Evolutionary conservation across 768 basidiomycete genomes (phyloP).

Genomic region (Amanita rimosa): DNA sequence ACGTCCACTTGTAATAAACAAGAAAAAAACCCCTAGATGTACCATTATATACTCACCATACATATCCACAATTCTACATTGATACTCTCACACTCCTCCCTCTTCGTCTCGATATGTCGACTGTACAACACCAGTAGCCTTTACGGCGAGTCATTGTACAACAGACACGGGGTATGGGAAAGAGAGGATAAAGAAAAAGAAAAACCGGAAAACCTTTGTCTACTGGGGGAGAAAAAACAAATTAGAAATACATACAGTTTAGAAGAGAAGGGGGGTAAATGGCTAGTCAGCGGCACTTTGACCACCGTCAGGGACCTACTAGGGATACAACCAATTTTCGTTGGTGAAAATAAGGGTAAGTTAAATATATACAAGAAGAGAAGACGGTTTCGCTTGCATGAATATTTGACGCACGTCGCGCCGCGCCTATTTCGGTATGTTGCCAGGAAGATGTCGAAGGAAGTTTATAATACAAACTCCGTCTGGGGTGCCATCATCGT

Average conservation of each 20-base stretch:
- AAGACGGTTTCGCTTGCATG: neutral
- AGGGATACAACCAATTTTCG: neutral
- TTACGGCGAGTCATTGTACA: neutral
- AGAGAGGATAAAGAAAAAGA: neutral
- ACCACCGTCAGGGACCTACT: neutral
- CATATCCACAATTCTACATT: too few species aligned
- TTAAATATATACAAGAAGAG: neutral
- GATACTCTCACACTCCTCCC: too few species aligned
- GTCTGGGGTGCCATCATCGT: neutral
- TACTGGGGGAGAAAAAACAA: neutral
- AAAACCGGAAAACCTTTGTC: neutral
- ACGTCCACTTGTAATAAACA: too few species aligned
- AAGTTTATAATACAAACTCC: neutral
- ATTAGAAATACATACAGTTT: constrained; percentile 2
- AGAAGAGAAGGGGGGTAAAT: neutral
- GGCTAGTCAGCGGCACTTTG: neutral
- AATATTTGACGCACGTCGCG: neutral
- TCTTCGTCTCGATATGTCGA: too few species aligned
- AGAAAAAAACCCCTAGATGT: too few species aligned
- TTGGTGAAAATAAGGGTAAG: neutral
- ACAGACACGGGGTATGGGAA: neutral
- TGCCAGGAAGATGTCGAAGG: neutral
- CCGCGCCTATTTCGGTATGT: too few species aligned
- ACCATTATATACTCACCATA: too few species aligned
- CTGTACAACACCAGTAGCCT: constrained; percentile 8